These are phyloP conservation scores for Aspergillus sergii DNA, from an alignment of 2,329 filamentous ascomycete species.

Conservation along the genomic window DNA sequence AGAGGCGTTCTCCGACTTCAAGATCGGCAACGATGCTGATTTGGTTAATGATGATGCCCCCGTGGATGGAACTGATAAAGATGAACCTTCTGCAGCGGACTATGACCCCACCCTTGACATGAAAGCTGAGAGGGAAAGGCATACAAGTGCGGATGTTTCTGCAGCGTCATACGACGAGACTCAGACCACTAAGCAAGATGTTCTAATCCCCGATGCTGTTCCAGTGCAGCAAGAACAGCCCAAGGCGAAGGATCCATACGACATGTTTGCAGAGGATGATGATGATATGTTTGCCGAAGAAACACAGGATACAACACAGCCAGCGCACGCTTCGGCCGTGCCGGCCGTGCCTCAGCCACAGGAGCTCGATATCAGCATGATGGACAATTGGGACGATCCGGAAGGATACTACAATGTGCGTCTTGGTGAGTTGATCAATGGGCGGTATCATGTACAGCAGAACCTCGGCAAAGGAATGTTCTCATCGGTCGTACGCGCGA, in stretches of 20 bases:
- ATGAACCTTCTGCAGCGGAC: constrained; percentile 87
- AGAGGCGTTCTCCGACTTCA: constrained; percentile 61
- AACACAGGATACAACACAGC: constrained; percentile 52
- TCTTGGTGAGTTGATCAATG: constrained; percentile 84
- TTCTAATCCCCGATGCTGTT: constrained; percentile 47
- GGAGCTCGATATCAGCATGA: constrained; percentile 70
- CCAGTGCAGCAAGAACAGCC: constrained; percentile 40
- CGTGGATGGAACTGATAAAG: constrained; percentile 54
- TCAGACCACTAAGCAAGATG: constrained; percentile 55
- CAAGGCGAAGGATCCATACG: constrained; percentile 57
- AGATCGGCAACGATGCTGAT: constrained; percentile 67
- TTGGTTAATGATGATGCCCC: constrained; percentile 59
- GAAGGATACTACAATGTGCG: constrained; percentile 97
- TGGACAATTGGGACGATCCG: constrained; percentile 91
- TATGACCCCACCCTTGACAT: constrained; percentile 90
- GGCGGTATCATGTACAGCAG: constrained; percentile 85
- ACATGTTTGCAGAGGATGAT: constrained; percentile 66
- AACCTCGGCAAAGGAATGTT: constrained; percentile 94
- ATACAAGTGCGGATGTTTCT: constrained; percentile 59
- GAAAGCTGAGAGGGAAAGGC: constrained; percentile 76
- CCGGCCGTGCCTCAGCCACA: constrained; percentile 56
- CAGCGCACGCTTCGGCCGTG: constrained; percentile 52
- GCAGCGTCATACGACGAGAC: constrained; percentile 63
- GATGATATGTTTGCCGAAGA: constrained; percentile 91
- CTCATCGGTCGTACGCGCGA: constrained; percentile 88